Evolutionary conservation across 83 land plant species (phyloP), one percentile per base, ranked within the genome.

Genomic region (Diphasiastrum complanatum): DNA sequence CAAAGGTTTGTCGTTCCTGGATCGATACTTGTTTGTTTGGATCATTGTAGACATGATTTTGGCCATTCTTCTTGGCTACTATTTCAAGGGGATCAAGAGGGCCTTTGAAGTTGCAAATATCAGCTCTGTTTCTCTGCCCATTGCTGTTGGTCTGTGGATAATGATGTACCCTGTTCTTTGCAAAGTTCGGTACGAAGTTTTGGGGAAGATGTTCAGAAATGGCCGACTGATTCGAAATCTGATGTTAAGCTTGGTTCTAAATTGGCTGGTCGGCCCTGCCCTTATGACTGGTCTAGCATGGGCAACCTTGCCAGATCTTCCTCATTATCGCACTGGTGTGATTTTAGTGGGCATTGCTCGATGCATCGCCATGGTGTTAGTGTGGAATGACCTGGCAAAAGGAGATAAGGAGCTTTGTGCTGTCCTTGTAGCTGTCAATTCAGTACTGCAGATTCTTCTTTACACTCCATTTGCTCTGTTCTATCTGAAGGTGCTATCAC

Each of bases 331-430:
- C 3, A 62, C 71, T 0, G 79, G 79, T 28, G 78, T 76, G 2
- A 73, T 76, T 34, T 64, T 76, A 19, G 66, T 76, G 16, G 79
- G 79, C 3, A 76, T 76, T 30, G 79, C 79, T 1, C 45, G 79
- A 32, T 76, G 79, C 67, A 74, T 76, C 19, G 79, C 79, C 53
- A 76, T 76, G 79, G 79, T 76, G 5, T 60, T 76, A 24, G 67
- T 76, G 38, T 76, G 79, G 79, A 76, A 76, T 57, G 79, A 76
- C 8, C 72, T 76, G 0, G 79, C 79, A 18, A 67, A 60, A 23
- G 79, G 79, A 4, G 78, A 73, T 18, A 18, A 35, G 1, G 61
- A 76, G 31, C 70, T 72, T 22, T 76, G 79, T 36, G 79, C 79
- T 8, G 56, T 76, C 26, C 71, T 76, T 0, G 79, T 76, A 47